These are phyloP conservation scores for Saturnispora sanitii DNA, from an alignment of 805 yeast species.

Conservation along the genomic window DNA sequence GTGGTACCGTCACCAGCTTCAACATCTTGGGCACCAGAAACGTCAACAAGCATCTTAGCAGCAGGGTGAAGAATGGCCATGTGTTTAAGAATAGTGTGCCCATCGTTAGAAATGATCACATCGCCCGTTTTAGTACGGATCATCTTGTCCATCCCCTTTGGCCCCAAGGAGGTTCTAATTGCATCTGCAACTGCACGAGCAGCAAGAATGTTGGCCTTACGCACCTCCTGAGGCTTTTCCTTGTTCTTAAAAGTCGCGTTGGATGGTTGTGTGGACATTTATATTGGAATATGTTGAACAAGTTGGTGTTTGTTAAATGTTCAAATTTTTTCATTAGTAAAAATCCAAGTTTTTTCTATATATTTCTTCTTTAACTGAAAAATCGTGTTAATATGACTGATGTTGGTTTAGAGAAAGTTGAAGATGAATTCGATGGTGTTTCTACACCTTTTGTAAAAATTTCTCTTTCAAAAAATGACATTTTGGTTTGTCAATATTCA, in stretches of 20 bases:
- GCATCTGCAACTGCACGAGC: slow-evolving; percentile 95
- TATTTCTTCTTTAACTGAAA: neutral
- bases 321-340: neutral
- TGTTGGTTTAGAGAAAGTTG: neutral
- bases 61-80: slow-evolving; percentile 99
- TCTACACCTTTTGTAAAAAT: too few relatives aligned
- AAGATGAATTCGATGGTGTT: slow-evolving; percentile 19
- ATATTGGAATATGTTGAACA: neutral
- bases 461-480: slow-evolving; percentile 29
- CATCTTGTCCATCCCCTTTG: slow-evolving; percentile 99
- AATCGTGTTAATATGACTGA: neutral
- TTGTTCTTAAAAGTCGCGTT: slow-evolving; percentile 87
- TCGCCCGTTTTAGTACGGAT: slow-evolving; percentile 88
- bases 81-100: slow-evolving; percentile 91
- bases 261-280: slow-evolving; percentile 11
- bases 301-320: neutral
- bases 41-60: slow-evolving; percentile 92
- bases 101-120: slow-evolving; percentile 92
- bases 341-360: too few relatives aligned
- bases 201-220: slow-evolving; percentile 79
- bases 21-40: slow-evolving; percentile 94
- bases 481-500: slow-evolving; percentile 45
- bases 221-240: slow-evolving; percentile 92
- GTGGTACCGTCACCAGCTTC: slow-evolving; percentile 99
- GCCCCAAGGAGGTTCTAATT: slow-evolving; percentile 90